Conservation (phyloP, 1,284 basidiomycete genomes). For the Meripilus lineatus region DNA sequence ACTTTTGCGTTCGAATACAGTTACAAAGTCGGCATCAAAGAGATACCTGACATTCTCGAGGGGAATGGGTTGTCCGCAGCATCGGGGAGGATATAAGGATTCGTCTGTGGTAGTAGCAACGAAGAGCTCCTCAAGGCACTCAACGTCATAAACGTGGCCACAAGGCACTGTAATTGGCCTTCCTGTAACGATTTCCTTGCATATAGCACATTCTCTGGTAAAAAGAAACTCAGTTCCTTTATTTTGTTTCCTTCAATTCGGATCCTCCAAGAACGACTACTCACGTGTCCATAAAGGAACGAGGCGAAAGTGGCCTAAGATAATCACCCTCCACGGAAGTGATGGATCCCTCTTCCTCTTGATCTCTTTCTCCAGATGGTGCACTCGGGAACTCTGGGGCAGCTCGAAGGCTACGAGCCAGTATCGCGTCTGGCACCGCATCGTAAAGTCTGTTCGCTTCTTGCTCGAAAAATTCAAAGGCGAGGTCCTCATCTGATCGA, state of each 20-base stretch:
- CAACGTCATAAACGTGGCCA: conserved; percentile 28
- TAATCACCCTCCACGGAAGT: conserved; percentile 30
- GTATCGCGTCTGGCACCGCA: conserved; percentile 27
- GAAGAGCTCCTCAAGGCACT: conserved; percentile 28
- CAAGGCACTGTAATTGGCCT: conserved; percentile 24
- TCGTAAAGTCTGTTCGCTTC: conserved; percentile 31
- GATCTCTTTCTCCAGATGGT: conserved; percentile 21
- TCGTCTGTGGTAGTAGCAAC: conserved; percentile 28
- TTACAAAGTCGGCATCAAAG: conserved; percentile 17
- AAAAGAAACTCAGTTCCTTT: no score
- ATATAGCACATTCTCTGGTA: conserved; percentile 22
- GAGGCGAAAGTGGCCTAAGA: no score
- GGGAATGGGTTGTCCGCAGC: conserved; percentile 28
- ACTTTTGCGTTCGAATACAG: conserved; percentile 21
- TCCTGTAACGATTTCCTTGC: conserved; percentile 14
- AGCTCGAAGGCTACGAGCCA: conserved; percentile 36
- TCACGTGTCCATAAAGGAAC: no score
- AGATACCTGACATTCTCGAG: conserved; percentile 18
- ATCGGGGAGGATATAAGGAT: conserved; percentile 31
- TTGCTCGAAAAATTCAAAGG: conserved; percentile 39
- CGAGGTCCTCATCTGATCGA: conserved; percentile 47
- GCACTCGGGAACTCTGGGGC: conserved; percentile 24
- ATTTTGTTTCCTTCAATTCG: no score
- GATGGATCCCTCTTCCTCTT: conserved; percentile 27
- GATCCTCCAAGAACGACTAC: no score